phyloP scores from a whole-genome alignment of 1,284 basidiomycete genomes.

The Cutaneotrichosporon cyanovorans region DNA sequence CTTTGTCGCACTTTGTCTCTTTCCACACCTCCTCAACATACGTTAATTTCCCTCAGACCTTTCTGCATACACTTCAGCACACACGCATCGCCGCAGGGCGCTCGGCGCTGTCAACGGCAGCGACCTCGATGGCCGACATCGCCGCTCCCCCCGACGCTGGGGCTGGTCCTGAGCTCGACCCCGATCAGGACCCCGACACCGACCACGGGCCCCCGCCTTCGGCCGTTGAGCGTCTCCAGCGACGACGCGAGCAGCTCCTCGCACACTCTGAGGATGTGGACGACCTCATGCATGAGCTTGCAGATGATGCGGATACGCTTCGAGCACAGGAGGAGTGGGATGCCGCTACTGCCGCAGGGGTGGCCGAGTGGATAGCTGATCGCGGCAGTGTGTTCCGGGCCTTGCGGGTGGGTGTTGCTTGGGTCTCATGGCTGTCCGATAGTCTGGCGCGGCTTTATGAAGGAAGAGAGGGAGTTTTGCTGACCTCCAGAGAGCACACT shows the following conservation, averaged over 20 bases:
- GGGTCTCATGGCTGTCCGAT: too few relatives aligned
- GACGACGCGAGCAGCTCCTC: constrained; percentile 23
- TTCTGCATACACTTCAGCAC: neutral
- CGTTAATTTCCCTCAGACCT: neutral
- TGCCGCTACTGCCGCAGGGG: constrained; percentile 22
- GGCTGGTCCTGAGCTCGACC: neutral
- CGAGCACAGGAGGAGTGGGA: constrained; percentile 38
- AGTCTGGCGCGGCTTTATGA: too few relatives aligned
- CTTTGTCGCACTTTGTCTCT: too few relatives aligned
- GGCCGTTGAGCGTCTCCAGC: neutral
- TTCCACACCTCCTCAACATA: too few relatives aligned
- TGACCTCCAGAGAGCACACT: constrained; percentile 37
- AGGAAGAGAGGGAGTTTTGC: too few relatives aligned
- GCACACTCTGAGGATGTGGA: constrained; percentile 24
- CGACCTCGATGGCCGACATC: too few relatives aligned
- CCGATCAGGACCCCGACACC: neutral
- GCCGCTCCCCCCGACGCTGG: too few relatives aligned
- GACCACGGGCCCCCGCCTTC: too few relatives aligned
- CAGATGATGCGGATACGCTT: constrained; percentile 32
- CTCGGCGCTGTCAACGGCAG: too few relatives aligned
- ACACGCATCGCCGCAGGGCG: neutral
- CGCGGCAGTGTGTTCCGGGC: constrained; percentile 32
- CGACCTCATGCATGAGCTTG: constrained; percentile 27
- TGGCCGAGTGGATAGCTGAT: constrained; percentile 37
- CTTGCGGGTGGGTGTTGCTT: constrained; percentile 25